Conservation (phyloP, 305 asterid genomes). For the Fraxinus albicans region DNA sequence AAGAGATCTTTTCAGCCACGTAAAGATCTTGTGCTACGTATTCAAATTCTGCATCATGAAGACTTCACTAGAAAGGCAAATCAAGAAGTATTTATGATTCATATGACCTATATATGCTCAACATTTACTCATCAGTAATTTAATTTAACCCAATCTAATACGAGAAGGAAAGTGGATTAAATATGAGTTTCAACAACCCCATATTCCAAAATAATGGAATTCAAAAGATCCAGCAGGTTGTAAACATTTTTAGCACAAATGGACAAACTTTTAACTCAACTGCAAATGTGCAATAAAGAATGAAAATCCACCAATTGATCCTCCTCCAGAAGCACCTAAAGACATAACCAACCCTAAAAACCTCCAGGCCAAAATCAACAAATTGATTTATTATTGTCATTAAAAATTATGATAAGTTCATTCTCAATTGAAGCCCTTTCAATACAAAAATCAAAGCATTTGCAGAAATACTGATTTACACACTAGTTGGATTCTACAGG, state of each 20-base stretch:
- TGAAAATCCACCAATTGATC: neutral
- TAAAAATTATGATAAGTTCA: neutral
- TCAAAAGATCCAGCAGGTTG: neutral
- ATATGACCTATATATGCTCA: neutral
- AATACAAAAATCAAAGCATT: neutral
- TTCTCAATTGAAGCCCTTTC: neutral
- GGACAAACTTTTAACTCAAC: neutral
- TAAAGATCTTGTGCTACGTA: neutral
- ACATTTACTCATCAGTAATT: neutral
- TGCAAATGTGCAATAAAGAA: neutral
- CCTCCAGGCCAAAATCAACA: neutral
- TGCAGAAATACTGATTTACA: neutral
- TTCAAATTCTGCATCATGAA: neutral
- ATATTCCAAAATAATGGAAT: neutral
- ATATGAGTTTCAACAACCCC: neutral
- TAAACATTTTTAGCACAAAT: neutral
- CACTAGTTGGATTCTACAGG: neutral
- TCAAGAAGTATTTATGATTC: neutral
- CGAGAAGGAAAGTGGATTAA: neutral
- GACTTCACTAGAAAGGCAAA: neutral
- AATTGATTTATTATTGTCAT: neutral
- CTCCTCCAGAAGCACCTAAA: neutral
- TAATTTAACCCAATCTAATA: neutral
- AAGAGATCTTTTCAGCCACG: neutral
- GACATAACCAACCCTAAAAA: neutral